Evolutionary conservation across 441 rosid species (phyloP).

Genomic region (Gossypium schwendimanii): DNA sequence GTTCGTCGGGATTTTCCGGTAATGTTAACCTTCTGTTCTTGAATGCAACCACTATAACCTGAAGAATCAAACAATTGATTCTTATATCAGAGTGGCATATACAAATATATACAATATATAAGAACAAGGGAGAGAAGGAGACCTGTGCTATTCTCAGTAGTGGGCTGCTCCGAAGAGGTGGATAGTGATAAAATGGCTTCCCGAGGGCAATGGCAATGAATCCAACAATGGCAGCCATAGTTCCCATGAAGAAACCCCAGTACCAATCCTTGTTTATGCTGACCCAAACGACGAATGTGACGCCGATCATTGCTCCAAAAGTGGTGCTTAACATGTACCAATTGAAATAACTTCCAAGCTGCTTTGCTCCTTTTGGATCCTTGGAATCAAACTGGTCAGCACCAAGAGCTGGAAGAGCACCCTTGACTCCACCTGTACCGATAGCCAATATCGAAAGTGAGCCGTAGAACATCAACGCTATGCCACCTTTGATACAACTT

Average conservation of each 20-base stretch:
- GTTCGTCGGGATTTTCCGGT: constrained; percentile 1
- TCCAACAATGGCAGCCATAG: constrained; percentile 1
- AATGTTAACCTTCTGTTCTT: not conserved
- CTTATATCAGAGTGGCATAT: no score
- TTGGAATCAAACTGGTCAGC: constrained; percentile 26
- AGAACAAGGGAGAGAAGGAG: not conserved
- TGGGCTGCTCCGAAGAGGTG: constrained; percentile 13
- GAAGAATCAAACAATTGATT: not conserved
- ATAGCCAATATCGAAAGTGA: constrained; percentile 21
- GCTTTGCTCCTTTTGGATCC: constrained; percentile 16
- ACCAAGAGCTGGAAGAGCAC: constrained; percentile 30
- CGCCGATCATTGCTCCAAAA: constrained; percentile 23
- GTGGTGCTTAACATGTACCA: constrained; percentile 20
- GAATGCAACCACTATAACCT: constrained; percentile 6
- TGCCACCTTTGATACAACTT: constrained; percentile 16
- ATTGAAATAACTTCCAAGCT: constrained; percentile 21
- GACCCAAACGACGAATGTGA: constrained; percentile 26
- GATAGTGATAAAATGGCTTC: constrained; percentile 5
- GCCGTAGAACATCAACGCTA: constrained; percentile 21
- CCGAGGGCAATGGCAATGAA: constrained; percentile 2
- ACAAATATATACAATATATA: not conserved
- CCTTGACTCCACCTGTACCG: constrained; percentile 25
- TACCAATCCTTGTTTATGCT: constrained; percentile 22
- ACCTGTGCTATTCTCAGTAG: not conserved
- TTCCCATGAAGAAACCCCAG: constrained; percentile 17